Conservation (phyloP, 2,329 filamentous ascomycete genomes). For the Stachybotrys chlorohalonatus region DNA sequence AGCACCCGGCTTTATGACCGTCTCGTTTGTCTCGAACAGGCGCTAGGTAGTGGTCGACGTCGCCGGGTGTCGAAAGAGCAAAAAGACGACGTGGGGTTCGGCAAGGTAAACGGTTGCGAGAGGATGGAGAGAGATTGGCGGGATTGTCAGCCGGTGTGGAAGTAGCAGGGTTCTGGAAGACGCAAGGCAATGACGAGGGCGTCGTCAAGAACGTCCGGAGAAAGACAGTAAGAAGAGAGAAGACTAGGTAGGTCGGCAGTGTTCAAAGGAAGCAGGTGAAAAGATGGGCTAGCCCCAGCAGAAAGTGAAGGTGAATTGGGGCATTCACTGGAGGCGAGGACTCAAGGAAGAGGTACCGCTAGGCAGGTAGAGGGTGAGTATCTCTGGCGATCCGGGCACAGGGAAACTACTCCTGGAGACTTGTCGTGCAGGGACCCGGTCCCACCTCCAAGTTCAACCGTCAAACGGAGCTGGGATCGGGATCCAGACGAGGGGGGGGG, state of each 20-base stretch:
- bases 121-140: not conserved
- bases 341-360: not conserved
- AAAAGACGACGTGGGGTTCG: not conserved
- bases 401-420: not conserved
- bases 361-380: not conserved
- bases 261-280: not conserved
- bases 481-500: not conserved
- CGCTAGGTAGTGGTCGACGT: not conserved
- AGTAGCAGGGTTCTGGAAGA: not conserved
- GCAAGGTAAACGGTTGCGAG: not conserved
- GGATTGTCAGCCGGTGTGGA: not conserved
- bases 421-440: not conserved
- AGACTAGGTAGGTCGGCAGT: not conserved
- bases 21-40: too few species aligned
- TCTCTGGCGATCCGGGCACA: not conserved
- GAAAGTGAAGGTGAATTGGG: not conserved
- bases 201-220: not conserved
- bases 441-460: not conserved
- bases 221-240: not conserved
- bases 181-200: not conserved
- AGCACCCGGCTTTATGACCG: not conserved
- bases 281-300: not conserved
- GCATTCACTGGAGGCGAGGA: not conserved
- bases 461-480: not conserved
- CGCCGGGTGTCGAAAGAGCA: not conserved